Conservation (phyloP, 2,329 filamentous ascomycete species). For the Cordyceps farinosa region DNA sequence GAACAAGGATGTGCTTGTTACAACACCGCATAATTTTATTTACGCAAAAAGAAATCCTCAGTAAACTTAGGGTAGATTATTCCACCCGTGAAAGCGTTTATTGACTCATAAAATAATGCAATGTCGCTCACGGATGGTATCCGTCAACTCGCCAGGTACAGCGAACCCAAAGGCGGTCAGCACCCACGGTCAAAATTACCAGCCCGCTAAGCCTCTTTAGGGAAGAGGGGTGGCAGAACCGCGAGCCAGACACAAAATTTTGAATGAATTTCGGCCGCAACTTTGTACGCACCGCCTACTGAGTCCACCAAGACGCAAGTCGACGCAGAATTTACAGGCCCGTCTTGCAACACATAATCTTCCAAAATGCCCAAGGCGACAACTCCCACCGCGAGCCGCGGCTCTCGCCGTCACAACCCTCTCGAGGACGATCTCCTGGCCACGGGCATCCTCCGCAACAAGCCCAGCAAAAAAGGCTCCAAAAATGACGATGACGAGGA, state of each 20-base stretch:
- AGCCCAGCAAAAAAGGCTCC: slow-evolving; percentile 67
- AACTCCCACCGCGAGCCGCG: slow-evolving; percentile 53
- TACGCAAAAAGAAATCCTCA: background rate
- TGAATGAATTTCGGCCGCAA: slow-evolving; percentile 18
- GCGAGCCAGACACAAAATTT: slow-evolving; percentile 23
- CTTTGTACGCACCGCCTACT: background rate
- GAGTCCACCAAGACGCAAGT: slow-evolving; percentile 12
- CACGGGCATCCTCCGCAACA: slow-evolving; percentile 66
- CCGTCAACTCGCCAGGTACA: background rate
- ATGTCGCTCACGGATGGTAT: background rate
- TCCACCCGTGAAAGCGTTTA: background rate
- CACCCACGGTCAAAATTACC: slow-evolving; percentile 7
- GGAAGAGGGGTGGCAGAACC: slow-evolving; percentile 36
- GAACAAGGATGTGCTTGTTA: background rate
- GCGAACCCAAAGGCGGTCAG: slow-evolving; percentile 31
- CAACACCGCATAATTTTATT: background rate
- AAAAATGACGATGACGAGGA: slow-evolving; percentile 57
- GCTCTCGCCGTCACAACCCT: slow-evolving; percentile 76
- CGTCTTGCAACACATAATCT: background rate
- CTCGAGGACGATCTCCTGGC: slow-evolving; percentile 83
- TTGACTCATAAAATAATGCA: background rate
- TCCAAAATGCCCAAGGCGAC: slow-evolving; percentile 75
- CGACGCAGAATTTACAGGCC: background rate
- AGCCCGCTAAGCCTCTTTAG: slow-evolving; percentile 27
- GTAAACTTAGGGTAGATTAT: background rate